These are phyloP conservation scores for Xylariaceae sp. DNA, from an alignment of 2,329 filamentous ascomycete genomes.

Conservation along the genomic window DNA sequence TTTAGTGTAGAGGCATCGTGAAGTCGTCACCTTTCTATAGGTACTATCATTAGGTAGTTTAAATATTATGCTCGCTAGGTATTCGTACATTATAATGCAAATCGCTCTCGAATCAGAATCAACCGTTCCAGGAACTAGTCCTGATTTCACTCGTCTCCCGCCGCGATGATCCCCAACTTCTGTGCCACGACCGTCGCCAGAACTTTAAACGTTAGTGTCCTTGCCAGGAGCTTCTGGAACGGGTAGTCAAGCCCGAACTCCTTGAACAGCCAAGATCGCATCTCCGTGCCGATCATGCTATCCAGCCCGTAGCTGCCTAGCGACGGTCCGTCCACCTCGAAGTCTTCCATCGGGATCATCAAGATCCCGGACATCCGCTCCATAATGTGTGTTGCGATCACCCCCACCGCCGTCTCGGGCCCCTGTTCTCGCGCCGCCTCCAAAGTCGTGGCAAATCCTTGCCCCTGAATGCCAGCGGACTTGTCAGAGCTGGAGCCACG, in stretches of 20 bases:
- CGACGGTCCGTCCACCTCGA: constrained; percentile 23
- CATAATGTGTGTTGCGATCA: constrained; percentile 17
- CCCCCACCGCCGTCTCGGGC: constrained; percentile 7
- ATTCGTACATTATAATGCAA: too few species aligned
- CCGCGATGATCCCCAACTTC: constrained; percentile 6
- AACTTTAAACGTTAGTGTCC: constrained; percentile 27
- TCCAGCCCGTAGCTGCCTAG: constrained; percentile 35
- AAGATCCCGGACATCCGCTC: constrained; percentile 25
- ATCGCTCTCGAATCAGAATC: too few species aligned
- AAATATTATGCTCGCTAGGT: too few species aligned
- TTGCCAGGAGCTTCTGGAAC: constrained; percentile 36
- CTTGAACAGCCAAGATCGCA: constrained; percentile 37
- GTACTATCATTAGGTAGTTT: too few species aligned
- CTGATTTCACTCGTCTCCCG: background rate
- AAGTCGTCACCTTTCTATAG: too few species aligned
- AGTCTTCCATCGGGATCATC: constrained; percentile 20
- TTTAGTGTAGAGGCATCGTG: too few species aligned
- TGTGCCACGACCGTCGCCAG: constrained; percentile 17
- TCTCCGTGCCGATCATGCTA: constrained; percentile 36
- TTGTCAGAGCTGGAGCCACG: constrained; percentile 3
- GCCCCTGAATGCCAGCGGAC: constrained; percentile 11
- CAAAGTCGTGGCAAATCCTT: constrained; percentile 15
- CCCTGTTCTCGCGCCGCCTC: constrained; percentile 17
- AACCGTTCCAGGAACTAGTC: background rate
- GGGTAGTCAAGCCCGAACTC: constrained; percentile 37